These are phyloP conservation scores for Porphyra umbilicalis DNA, from an alignment of 31 red algal genomes.

Conservation along the genomic window DNA sequence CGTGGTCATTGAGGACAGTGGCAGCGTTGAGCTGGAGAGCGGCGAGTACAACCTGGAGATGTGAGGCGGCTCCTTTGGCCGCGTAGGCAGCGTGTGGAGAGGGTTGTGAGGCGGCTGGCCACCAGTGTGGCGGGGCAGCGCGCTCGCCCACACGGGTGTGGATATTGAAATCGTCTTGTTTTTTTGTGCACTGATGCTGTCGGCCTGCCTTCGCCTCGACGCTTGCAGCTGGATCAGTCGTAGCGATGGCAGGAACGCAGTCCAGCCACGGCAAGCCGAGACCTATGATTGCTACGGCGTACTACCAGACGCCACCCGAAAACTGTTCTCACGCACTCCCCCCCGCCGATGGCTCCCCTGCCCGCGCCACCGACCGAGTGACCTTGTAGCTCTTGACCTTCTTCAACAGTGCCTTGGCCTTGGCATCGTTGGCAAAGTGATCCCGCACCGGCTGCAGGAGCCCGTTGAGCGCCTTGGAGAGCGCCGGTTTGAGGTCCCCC, in stretches of 20 bases:
- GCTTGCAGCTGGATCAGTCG: neutral
- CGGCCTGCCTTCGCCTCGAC: neutral
- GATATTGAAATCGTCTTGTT: no score
- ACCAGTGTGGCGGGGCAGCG: no score
- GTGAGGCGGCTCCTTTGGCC: no score
- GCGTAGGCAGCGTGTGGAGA: no score
- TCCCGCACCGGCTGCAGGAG: constrained; percentile 91
- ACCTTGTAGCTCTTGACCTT: constrained; percentile 82
- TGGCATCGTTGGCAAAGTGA: constrained; percentile 76
- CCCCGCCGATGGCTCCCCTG: neutral
- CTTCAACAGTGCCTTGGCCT: constrained; percentile 62
- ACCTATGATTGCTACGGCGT: no score
- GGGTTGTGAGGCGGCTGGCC: no score
- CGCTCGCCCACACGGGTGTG: no score
- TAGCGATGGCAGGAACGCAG: neutral
- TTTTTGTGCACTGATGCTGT: no score
- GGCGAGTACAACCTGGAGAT: neutral
- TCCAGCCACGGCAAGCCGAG: neutral
- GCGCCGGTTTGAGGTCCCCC: constrained; percentile 88
- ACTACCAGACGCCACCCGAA: no score
- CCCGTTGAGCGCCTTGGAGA: constrained; percentile 65
- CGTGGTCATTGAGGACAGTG: constrained; percentile 58
- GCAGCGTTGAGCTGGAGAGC: constrained; percentile 9
- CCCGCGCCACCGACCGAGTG: constrained; percentile 21
- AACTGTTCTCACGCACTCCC: neutral